Evolutionary conservation across 2,329 filamentous ascomycete species (phyloP).

Genomic region (Aspergillus luchuensis): DNA sequence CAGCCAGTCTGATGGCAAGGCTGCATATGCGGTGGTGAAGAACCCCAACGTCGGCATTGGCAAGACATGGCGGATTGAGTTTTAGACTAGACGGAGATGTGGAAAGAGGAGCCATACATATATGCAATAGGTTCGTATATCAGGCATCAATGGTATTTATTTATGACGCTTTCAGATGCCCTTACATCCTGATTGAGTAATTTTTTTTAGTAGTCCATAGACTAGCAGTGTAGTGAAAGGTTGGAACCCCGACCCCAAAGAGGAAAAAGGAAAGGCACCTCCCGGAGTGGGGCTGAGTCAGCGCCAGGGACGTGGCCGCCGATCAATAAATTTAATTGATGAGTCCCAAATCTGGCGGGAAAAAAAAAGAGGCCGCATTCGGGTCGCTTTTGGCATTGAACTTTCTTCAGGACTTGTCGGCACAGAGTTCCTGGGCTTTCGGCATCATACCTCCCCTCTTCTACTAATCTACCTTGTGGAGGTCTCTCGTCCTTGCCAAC

Average conservation of each 20-base stretch:
- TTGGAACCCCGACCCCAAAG: background rate
- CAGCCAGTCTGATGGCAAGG: slow-evolving; percentile 55
- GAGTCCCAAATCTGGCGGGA: background rate
- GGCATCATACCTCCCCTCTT: too few relatives aligned
- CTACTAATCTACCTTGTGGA: background rate
- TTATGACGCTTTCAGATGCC: background rate
- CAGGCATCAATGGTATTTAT: background rate
- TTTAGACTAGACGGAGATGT: slow-evolving; percentile 33
- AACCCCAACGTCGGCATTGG: slow-evolving; percentile 64
- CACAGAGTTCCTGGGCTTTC: background rate
- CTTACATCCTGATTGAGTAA: too few relatives aligned
- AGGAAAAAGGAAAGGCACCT: background rate
- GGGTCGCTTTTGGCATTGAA: slow-evolving; percentile 1
- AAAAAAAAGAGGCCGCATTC: slow-evolving; percentile 7
- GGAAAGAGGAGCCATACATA: background rate
- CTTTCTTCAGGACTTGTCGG: background rate
- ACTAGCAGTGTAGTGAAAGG: background rate
- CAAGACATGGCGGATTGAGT: slow-evolving; percentile 65
- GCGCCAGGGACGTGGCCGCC: slow-evolving; percentile 1
- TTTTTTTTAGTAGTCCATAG: too few relatives aligned
- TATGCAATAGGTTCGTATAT: background rate
- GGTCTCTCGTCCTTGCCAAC: background rate
- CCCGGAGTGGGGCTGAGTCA: slow-evolving; percentile 6
- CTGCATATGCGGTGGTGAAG: slow-evolving; percentile 65
- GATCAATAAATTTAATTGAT: slow-evolving; percentile 1